Evolutionary conservation across 768 basidiomycete species (phyloP).

Genomic region (Boletus rubropictus): DNA sequence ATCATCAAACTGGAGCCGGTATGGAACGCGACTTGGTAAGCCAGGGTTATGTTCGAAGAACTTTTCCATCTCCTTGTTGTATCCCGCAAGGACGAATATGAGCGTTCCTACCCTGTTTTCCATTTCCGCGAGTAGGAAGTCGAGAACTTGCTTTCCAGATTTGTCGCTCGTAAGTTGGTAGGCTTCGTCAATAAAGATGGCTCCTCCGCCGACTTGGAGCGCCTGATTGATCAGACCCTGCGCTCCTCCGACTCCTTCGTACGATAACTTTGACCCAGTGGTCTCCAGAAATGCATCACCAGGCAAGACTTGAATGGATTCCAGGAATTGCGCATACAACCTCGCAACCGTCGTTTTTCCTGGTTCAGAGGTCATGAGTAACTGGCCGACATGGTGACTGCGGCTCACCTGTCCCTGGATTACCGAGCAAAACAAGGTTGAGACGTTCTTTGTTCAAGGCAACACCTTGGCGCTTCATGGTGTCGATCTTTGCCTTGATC

Average conservation of each 20-base stretch:
- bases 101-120: conserved; percentile 60
- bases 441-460: conserved; percentile 51
- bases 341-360: conserved; percentile 36
- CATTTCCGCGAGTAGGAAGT: conserved; percentile 70
- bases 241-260: conserved; percentile 44
- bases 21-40: conserved; percentile 61
- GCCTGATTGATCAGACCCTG: conserved; percentile 37
- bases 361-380: background rate
- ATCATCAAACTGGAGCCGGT: conserved; percentile 52
- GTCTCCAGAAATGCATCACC: conserved; percentile 54
- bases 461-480: conserved; percentile 42
- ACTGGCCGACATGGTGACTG: conserved; percentile 26
- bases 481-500: conserved; percentile 51
- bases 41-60: conserved; percentile 78
- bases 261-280: conserved; percentile 53
- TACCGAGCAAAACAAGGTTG: conserved; percentile 58
- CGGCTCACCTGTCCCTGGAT: conserved; percentile 71
- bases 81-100: conserved; percentile 68
- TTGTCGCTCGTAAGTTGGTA: conserved; percentile 53
- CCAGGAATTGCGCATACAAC: conserved; percentile 55
- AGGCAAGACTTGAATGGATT: conserved; percentile 49
- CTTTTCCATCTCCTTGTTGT: conserved; percentile 66
- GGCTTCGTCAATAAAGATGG: conserved; percentile 67
- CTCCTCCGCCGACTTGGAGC: conserved; percentile 51
- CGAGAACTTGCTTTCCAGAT: conserved; percentile 54